phyloP scores from a whole-genome alignment of 1,284 basidiomycete genomes.

The Trichosporon sp. region DNA sequence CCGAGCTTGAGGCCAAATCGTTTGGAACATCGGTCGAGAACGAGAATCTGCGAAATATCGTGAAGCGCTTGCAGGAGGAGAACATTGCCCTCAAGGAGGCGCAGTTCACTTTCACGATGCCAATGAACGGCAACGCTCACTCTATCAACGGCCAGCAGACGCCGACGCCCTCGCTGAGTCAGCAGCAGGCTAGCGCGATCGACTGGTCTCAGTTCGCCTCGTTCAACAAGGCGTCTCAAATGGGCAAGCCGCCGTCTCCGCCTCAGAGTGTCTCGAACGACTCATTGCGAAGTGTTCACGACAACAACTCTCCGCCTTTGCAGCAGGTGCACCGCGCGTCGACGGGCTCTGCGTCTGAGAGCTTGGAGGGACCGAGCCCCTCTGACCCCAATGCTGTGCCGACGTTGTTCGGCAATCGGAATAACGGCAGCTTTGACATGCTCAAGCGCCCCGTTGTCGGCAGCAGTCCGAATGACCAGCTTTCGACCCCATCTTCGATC shows the following conservation, averaged over 20 bases:
- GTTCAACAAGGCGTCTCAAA: constrained; percentile 29
- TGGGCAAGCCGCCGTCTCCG: constrained; percentile 48
- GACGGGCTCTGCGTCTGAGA: constrained; percentile 30
- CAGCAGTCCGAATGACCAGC: constrained; percentile 23
- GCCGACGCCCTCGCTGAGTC: constrained; percentile 19
- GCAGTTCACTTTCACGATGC: constrained; percentile 56
- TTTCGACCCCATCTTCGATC: constrained; percentile 29
- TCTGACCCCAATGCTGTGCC: constrained; percentile 22
- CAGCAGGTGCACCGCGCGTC: constrained; percentile 32
- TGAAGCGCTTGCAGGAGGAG: constrained; percentile 56
- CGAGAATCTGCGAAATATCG: constrained; percentile 55
- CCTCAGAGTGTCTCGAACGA: constrained; percentile 44
- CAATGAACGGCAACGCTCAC: constrained; percentile 33
- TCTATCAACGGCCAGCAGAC: constrained; percentile 27
- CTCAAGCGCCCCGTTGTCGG: background rate
- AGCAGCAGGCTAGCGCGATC: constrained; percentile 20
- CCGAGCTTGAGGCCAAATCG: constrained; percentile 53
- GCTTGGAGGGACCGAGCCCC: constrained; percentile 37
- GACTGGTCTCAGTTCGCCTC: constrained; percentile 32
- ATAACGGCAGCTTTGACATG: constrained; percentile 9
- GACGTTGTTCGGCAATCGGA: constrained; percentile 30
- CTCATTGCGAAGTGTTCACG: constrained; percentile 42
- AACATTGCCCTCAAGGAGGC: constrained; percentile 55
- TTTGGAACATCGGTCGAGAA: constrained; percentile 55
- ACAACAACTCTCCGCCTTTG: constrained; percentile 30